Conservation (phyloP, 1,284 basidiomycete species). For the Cystobasidium sp. region DNA sequence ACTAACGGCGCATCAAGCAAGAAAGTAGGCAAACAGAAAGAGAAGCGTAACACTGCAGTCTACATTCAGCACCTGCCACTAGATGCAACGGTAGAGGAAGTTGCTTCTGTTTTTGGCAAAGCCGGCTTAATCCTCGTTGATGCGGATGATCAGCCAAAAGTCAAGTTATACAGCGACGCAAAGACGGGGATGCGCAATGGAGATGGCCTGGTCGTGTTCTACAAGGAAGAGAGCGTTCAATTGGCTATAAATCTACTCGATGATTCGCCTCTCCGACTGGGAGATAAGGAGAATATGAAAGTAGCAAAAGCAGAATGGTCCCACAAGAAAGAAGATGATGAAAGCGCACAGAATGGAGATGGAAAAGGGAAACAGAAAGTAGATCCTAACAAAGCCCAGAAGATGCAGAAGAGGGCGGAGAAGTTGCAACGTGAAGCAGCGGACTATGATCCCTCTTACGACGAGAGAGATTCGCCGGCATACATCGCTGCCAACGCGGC, state of each 20-base stretch:
- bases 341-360: constrained; percentile 50
- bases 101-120: constrained; percentile 80
- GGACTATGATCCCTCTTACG: constrained; percentile 78
- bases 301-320: constrained; percentile 84
- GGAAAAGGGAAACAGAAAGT: constrained; percentile 53
- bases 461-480: constrained; percentile 49
- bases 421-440: constrained; percentile 87
- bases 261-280: constrained; percentile 88
- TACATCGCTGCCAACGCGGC: constrained; percentile 59
- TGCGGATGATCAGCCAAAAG: constrained; percentile 79
- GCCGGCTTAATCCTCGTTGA: constrained; percentile 93
- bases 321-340: constrained; percentile 62
- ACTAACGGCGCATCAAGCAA: constrained; percentile 5
- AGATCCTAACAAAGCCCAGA: constrained; percentile 78
- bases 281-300: constrained; percentile 73
- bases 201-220: constrained; percentile 93
- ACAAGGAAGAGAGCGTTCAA: constrained; percentile 92
- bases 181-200: constrained; percentile 85
- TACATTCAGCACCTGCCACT: constrained; percentile 84
- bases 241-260: constrained; percentile 86
- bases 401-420: constrained; percentile 68
- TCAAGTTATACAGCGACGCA: constrained; percentile 91
- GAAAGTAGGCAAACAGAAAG: constrained; percentile 67
- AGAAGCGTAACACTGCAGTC: constrained; percentile 77
- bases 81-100: constrained; percentile 74